A percentile compares a stretch with the other conserved stretches of the same genome.
Evolutionary conservation across 305 asterid genomes (phyloP).

Genomic region (Fraxinus angustifolia): DNA sequence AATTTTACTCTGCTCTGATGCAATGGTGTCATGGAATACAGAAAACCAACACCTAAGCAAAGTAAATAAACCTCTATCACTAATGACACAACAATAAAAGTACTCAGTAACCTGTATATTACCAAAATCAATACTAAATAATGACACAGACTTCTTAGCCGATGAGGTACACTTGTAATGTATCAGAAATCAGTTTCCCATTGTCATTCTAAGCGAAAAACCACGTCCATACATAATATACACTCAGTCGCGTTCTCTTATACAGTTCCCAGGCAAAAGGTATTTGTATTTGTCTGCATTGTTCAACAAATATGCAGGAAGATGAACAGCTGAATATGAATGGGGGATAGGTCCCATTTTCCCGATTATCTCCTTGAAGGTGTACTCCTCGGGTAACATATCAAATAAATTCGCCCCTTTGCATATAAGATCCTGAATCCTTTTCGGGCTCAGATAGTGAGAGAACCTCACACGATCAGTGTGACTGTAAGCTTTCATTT

Average conservation of each 20-base stretch:
- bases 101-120: not conserved
- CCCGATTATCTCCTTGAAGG: constrained; percentile 71
- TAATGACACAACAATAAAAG: not conserved
- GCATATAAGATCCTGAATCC: constrained; percentile 74
- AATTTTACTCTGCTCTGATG: not conserved
- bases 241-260: constrained; percentile 49
- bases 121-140: not conserved
- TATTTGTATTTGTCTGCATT: constrained; percentile 58
- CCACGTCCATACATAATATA: not conserved
- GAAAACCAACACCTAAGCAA: constrained; percentile 10
- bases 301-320: constrained; percentile 55
- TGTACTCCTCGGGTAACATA: constrained; percentile 82
- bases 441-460: constrained; percentile 53
- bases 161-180: not conserved
- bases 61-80: not conserved
- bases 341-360: constrained; percentile 71
- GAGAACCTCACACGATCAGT: constrained; percentile 62
- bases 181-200: not conserved
- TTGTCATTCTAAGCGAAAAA: not conserved
- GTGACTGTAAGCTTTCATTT: constrained; percentile 87
- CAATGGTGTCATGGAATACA: not conserved
- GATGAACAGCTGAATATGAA: constrained; percentile 68
- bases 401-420: constrained; percentile 65
- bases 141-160: constrained; percentile 4
- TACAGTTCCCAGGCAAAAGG: constrained; percentile 73